These are phyloP conservation scores for Mycosphaerella sp. DNA, from an alignment of 2,329 filamentous ascomycete genomes.

Conservation along the genomic window DNA sequence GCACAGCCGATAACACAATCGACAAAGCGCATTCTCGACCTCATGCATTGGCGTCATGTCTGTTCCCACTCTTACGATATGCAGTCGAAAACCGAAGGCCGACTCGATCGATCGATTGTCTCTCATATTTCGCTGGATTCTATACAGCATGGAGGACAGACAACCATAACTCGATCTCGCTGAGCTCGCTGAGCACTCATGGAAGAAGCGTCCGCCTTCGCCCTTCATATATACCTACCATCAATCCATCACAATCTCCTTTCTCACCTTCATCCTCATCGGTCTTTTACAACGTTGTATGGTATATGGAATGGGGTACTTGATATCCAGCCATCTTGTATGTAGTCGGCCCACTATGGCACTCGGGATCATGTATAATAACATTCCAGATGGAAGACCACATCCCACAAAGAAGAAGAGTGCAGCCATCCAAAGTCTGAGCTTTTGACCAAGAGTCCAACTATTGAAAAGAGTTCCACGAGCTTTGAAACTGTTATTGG, in stretches of 20 bases:
- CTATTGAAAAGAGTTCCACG: not conserved
- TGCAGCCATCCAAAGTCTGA: slow-evolving; percentile 30
- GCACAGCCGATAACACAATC: too few species aligned
- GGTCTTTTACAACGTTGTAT: slow-evolving; percentile 27
- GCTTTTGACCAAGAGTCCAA: slow-evolving; percentile 18
- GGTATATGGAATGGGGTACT: slow-evolving; percentile 22
- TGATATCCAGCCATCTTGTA: slow-evolving; percentile 24
- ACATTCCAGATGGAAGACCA: slow-evolving; percentile 37
- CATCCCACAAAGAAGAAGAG: slow-evolving; percentile 33
- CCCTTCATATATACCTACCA: too few species aligned
- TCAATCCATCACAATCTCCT: slow-evolving; percentile 4
- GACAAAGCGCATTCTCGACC: too few species aligned
- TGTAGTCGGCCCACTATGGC: slow-evolving; percentile 18
- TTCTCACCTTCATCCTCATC: slow-evolving; percentile 24
- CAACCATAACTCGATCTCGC: too few species aligned
- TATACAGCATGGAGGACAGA: too few species aligned
- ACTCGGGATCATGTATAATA: slow-evolving; percentile 36
- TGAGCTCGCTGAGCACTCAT: too few species aligned
- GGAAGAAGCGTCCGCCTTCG: too few species aligned
- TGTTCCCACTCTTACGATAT: too few species aligned
- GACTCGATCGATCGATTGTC: too few species aligned
- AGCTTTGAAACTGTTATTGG: not conserved
- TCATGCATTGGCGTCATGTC: too few species aligned
- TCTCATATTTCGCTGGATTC: too few species aligned
- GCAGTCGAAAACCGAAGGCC: too few species aligned